Evolutionary conservation across 2,329 filamentous ascomycete species (phyloP), one percentile per base, ranked within the genome.

Genomic region (Dissoconium aciculare): DNA sequence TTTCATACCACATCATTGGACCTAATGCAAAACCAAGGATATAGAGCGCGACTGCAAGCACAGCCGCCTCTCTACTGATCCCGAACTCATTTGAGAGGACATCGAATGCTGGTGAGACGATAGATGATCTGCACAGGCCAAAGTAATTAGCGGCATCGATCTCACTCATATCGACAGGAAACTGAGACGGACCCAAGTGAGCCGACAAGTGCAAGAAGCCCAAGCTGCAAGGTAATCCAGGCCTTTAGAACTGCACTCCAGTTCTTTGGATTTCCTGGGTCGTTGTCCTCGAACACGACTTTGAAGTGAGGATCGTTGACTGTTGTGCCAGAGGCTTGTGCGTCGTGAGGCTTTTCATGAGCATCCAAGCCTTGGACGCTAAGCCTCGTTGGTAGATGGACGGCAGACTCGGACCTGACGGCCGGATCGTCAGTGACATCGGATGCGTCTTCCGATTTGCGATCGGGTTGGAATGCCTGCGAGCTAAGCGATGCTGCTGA

Each of bases 171-270:
- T 3, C 5, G n/a, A 30, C n/a, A 10, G 6, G n/a, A 12, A n/a
- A n/a, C 9, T 12, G 11, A 17, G 15, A 12, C 13, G 28, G 19
- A 21, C 28, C 19, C 19, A 8, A 67, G 43, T 36, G 57, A 63
- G 11, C 61, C 63, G 5, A 56, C 50, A n/a, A 68, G 45, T 2
- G 66, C 64, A 11, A 69, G 50, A 52, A 68, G 54, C 14, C 62
- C 58, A 17, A 69, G 43, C 30, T 63, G 56, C 11, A 65, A 52
- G 0, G 64, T 67, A 30, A 67, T 50, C 51, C 56, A 64, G 27
- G 50, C 53, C 44, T 66, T 67, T 37, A 62, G 59, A 3, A 28
- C 26, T 4, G 46, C 42, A 0, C 50, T 47, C 53, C 58, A 69
- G 37, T 65, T 66, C 28, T 56, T 53, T 0, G 67, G 66, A 35